Conservation (phyloP, 129 eudicot species). For the Heracleum sosnowskyi region DNA sequence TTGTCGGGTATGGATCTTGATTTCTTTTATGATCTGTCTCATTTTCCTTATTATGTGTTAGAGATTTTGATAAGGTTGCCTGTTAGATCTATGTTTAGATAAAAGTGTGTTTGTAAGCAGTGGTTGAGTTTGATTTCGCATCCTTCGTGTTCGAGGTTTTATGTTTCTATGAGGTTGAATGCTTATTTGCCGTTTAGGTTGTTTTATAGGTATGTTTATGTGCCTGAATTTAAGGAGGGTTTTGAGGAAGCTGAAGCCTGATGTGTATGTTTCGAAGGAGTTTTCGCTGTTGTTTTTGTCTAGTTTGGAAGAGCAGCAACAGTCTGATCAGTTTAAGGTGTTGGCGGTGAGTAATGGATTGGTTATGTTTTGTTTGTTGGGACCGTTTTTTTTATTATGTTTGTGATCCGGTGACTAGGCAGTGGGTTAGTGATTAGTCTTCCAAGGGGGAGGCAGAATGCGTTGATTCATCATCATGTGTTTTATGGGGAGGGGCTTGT, state of each 20-base stretch:
- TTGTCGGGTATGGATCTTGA: slow-evolving; percentile 19
- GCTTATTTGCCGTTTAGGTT: slow-evolving; percentile 18
- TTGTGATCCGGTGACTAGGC: slow-evolving; percentile 49
- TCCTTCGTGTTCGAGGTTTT: slow-evolving; percentile 29
- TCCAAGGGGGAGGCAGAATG: slow-evolving; percentile 28
- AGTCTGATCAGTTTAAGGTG: slow-evolving; percentile 41
- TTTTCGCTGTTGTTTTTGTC: slow-evolving; percentile 41
- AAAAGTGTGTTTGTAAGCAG: slow-evolving; percentile 40
- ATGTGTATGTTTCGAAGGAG: slow-evolving; percentile 24
- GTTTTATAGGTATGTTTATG: slow-evolving; percentile 41
- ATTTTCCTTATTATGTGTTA: slow-evolving; percentile 29
- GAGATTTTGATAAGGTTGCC: slow-evolving; percentile 41
- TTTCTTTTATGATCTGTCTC: slow-evolving; percentile 23
- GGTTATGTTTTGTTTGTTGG: slow-evolving; percentile 38
- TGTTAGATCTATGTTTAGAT: slow-evolving; percentile 33
- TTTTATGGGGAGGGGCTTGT: slow-evolving; percentile 45
- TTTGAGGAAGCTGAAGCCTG: slow-evolving; percentile 37
- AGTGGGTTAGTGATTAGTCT: slow-evolving; percentile 40
- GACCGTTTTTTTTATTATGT: slow-evolving; percentile 43
- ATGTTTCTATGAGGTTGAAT: slow-evolving; percentile 14
- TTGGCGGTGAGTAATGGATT: slow-evolving; percentile 42
- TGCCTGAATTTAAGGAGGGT: slow-evolving; percentile 32
- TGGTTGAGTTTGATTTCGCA: slow-evolving; percentile 39
- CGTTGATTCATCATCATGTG: slow-evolving; percentile 28
- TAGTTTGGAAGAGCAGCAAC: slow-evolving; percentile 45